Evolutionary conservation across 73 alveolate species (phyloP).

Genomic region (Loxodes magnus): DNA sequence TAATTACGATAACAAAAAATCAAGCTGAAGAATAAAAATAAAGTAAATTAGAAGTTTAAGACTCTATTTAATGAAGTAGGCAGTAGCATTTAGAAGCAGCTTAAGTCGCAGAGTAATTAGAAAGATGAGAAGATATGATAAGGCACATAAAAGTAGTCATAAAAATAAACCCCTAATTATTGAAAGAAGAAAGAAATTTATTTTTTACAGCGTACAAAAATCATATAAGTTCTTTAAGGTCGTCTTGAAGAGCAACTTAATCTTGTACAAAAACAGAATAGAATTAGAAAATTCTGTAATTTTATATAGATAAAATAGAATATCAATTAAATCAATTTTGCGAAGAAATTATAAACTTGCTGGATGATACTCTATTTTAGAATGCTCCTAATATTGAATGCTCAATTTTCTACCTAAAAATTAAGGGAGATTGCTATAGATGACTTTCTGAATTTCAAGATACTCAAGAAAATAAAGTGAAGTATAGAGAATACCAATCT

Average conservation of each 20-base stretch:
- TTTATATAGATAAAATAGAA: conserved; percentile 48
- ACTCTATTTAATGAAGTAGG: no score
- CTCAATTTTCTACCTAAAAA: conserved; percentile 56
- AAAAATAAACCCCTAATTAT: conserved; percentile 42
- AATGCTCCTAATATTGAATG: conserved; percentile 51
- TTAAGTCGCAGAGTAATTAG: conserved; percentile 57
- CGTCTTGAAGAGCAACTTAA: conserved; percentile 64
- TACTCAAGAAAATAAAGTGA: conserved; percentile 44
- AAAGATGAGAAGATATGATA: conserved; percentile 64
- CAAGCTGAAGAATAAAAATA: no score
- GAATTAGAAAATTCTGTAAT: conserved; percentile 14
- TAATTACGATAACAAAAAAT: no score
- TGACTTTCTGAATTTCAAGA: conserved; percentile 57
- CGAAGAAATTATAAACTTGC: conserved; percentile 27
- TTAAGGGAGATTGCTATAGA: conserved; percentile 76
- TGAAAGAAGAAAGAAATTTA: conserved; percentile 68
- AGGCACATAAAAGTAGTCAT: conserved; percentile 43
- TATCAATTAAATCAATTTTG: conserved; percentile 47
- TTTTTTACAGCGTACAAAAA: conserved; percentile 65
- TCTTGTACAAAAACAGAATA: conserved; percentile 51
- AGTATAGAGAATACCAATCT: conserved; percentile 16
- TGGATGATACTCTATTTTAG: conserved; percentile 38
- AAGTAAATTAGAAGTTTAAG: no score
- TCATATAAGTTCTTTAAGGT: conserved; percentile 50
- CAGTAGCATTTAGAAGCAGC: no score